phyloP scores from a whole-genome alignment of 2,329 filamentous ascomycete genomes.

The Xylaria sp. region DNA sequence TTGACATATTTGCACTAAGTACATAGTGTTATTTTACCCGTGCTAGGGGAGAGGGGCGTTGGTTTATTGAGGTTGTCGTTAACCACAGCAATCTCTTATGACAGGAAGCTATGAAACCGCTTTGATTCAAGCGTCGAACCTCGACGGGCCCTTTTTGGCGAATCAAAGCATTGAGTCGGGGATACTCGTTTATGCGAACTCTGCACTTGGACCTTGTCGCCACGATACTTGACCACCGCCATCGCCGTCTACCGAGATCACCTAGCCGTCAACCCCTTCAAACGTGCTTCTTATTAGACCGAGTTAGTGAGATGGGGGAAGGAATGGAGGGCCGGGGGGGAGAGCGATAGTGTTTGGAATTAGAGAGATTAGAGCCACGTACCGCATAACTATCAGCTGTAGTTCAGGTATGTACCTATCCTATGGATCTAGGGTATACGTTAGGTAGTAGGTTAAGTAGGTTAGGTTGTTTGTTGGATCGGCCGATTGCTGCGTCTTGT shows the following conservation, averaged over 20 bases:
- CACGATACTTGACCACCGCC: background rate
- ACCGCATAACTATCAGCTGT: background rate
- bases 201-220: conserved; percentile 6
- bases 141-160: conserved; percentile 6
- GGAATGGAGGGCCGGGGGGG: conserved; percentile 10
- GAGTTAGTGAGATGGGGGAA: conserved; percentile 11
- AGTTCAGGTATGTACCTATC: too few species aligned
- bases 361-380: background rate
- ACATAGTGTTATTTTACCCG: background rate
- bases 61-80: background rate
- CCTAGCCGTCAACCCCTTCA: conserved; percentile 28
- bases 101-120: conserved; percentile 10
- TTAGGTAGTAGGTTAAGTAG: too few species aligned
- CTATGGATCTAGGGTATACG: too few species aligned
- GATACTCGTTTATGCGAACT: conserved; percentile 22
- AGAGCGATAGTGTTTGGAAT: background rate
- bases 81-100: background rate
- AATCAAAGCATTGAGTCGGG: conserved; percentile 15
- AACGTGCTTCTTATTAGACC: conserved; percentile 38
- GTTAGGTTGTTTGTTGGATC: background rate
- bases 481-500: conserved; percentile 6
- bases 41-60: background rate
- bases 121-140: conserved; percentile 18
- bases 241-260: conserved; percentile 3
- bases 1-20: background rate